Percentiles rank a stretch among this genome's conserved stretches.
Evolutionary conservation across 2,329 filamentous ascomycete genomes (phyloP).

Genomic region (Dactylellina haptotyla): DNA sequence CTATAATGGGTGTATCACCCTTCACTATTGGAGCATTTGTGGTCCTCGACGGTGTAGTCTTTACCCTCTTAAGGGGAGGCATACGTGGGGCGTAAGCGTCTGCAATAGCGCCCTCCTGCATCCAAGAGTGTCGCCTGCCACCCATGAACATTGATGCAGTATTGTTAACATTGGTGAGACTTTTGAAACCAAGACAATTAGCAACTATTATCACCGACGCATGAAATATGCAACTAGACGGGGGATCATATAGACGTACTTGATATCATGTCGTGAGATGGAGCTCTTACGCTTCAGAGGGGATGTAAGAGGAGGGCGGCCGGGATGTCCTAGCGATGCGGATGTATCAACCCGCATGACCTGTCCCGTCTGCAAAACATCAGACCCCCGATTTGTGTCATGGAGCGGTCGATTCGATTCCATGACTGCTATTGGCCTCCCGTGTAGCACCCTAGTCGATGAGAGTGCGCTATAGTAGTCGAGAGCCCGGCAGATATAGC

Average conservation of each 20-base stretch:
- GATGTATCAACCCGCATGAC: conserved; percentile 37
- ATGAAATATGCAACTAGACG: background rate
- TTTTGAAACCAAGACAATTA: background rate
- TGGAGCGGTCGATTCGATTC: conserved; percentile 17
- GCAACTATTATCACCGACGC: background rate
- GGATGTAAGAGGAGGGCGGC: conserved; percentile 27
- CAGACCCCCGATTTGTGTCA: conserved; percentile 4
- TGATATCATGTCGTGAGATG: conserved; percentile 32
- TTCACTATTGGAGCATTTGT: background rate
- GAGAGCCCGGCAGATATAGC: conserved; percentile 2
- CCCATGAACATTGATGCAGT: conserved; percentile 56
- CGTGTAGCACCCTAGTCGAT: conserved; percentile 8
- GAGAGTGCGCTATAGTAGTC: background rate
- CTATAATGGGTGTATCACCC: background rate
- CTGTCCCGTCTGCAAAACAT: conserved; percentile 5
- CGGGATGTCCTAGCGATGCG: conserved; percentile 21
- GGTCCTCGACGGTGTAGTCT: conserved; percentile 28
- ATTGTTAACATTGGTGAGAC: conserved; percentile 56
- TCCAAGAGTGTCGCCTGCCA: conserved; percentile 56
- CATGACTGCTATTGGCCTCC: conserved; percentile 19
- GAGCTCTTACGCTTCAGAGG: conserved; percentile 44
- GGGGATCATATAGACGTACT: conserved; percentile 17
- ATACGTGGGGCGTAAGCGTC: conserved; percentile 35
- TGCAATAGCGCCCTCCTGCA: conserved; percentile 47
- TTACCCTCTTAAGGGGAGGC: conserved; percentile 49